phyloP scores from a whole-genome alignment of 176 grass and related monocot genomes.

The Paspalum vaginatum region DNA sequence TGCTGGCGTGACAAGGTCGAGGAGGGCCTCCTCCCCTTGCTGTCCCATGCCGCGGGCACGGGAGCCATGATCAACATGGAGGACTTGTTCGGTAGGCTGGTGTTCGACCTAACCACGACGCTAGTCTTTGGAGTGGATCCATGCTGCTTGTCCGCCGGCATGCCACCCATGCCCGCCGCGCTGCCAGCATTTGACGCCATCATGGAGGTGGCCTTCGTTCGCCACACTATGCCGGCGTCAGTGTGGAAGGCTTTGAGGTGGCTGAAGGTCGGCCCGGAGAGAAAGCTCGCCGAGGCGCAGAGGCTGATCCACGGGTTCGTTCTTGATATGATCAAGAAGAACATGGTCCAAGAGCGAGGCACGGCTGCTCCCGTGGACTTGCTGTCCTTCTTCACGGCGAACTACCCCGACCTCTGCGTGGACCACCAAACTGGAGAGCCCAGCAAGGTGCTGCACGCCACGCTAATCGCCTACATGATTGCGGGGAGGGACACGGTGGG shows the following conservation, averaged over 20 bases:
- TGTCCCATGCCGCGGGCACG: not conserved
- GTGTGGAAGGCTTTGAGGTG: constrained; percentile 42
- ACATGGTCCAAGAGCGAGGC: not conserved
- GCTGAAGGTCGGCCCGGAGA: constrained; percentile 28
- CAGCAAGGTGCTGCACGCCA: not conserved
- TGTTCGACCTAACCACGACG: not conserved
- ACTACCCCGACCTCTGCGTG: not conserved
- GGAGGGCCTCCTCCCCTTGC: not conserved
- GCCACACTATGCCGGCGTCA: not conserved
- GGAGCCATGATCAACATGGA: not conserved
- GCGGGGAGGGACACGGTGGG: constrained; percentile 41
- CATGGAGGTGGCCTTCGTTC: not conserved
- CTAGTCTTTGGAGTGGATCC: not conserved
- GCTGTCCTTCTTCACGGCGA: not conserved
- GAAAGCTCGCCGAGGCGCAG: not conserved
- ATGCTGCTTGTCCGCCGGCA: not conserved
- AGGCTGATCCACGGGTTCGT: constrained; percentile 5
- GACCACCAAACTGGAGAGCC: not conserved
- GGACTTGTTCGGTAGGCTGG: not conserved
- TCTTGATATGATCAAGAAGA: not conserved
- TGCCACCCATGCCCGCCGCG: not conserved
- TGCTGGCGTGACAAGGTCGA: not conserved
- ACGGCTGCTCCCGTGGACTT: not conserved
- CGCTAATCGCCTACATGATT: constrained; percentile 29
- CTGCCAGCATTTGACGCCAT: not conserved